Base-by-base conservation (phyloP, 176 grass and related monocot genomes). In the Chrysopogon serrulatus region DNA sequence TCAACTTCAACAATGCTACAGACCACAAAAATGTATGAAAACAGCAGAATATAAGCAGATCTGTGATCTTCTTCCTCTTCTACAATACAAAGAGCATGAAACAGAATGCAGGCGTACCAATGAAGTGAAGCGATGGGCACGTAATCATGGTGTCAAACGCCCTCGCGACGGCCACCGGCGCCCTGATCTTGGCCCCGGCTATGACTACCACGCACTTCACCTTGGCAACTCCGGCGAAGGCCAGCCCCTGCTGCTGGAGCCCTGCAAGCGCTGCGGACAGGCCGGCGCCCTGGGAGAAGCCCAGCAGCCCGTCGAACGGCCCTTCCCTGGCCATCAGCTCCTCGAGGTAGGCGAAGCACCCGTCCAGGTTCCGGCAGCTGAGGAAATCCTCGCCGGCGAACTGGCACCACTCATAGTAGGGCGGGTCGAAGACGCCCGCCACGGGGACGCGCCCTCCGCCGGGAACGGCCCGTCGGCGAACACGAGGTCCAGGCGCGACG, bases 361-460 rank as follows among this genome's bases (percentile, higher is more conserved):
- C 19, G 72, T 95, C 86, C 11, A 93, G 65, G 75, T 98, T 98
- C 84, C 37, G 77, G 54, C 90, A 95, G 34, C 88, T 73, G 30
- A 78, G 57, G 56, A 88, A 92, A 16, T 65, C 56, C 90, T 92
- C 59, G 70, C 84, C 80, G 76, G 2, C 59, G 87, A 94, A 97
- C 84, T 92, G 94, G 85, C 86, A 97, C 91, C 94, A 94, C 89
- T 97, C 91, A 79, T 84, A 97, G 79, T 92, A 92, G 40, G 94
- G 94, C 42, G 87, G 91, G 32, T 83, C 86, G 63, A 93, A 97
- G 65, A 91, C 83, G 24, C 89, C 91, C 1, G 90, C 85, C 4
- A 97, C 94, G 16, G 84, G 65, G 91, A 97, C 45, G 74, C 85
- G 51, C 94, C 91, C 76, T 91, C 91, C 23, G 94, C 87, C 17